Evolutionary conservation across 768 basidiomycete genomes (phyloP), one percentile per base, ranked within the genome.

Genomic region (Grammothele lineata): DNA sequence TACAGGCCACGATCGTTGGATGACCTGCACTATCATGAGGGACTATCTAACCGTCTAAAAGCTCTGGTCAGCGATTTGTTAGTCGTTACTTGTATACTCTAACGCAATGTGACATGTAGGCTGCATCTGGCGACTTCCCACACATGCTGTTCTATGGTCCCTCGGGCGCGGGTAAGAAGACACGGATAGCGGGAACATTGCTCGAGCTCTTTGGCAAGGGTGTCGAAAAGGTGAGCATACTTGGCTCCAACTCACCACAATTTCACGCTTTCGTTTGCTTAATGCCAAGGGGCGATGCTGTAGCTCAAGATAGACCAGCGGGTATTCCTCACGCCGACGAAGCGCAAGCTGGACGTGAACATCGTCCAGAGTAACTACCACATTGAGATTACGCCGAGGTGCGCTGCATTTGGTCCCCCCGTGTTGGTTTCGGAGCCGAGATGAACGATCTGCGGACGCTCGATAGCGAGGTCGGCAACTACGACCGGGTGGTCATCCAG

Each of bases 141-240:
- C 95, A 99, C 63, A 84, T 96, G 72, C 79, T 99, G 1, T 95
- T 98, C 71, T 99, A 97, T 61, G 95, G 95, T 0, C 95, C 95
- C 8, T 90, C 90, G 4, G 95, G 95, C 18, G 92, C 95, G 12
- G 95, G 95, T 14, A 98, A 98, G 74, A 99, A 99, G 77, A 98
- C 95, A 36, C 76, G 95, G 30, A 92, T 98, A 57, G 85, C 85
- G 56, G 90, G 88, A 52, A 94, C 91, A 5, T 64, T 99, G 48
- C 73, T 85, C 53, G 85, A 96, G 58, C 65, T 98, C 40, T 99
- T 92, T 68, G 96, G 95, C 0, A 73, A 80, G 36, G 92, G 94
- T 1, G 92, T 86, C 2, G 95, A 98, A 65, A 97, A 94, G 75
- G 95, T 87, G 51, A 22, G 75, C n/a, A n/a, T 51, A 1, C 24